phyloP scores from a whole-genome alignment of 1,284 basidiomycete species.

The Cryptococcus neoformans region DNA sequence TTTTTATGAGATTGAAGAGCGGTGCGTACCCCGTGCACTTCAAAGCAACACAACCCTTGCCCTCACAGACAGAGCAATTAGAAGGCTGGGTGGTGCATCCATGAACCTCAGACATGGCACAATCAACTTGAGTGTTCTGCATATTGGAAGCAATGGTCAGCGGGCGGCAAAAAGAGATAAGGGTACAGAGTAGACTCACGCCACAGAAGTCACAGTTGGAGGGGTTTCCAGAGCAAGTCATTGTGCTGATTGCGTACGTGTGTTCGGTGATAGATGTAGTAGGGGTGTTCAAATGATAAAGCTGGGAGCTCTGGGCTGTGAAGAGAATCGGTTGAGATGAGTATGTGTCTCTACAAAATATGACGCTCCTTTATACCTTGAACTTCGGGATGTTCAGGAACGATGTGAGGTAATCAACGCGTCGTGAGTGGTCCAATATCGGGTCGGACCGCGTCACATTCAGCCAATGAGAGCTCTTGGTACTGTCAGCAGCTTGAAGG shows the following conservation, averaged over 20 bases:
- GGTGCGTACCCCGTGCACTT: slow-evolving; percentile 44
- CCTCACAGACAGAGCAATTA: slow-evolving; percentile 37
- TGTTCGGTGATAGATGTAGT: not conserved
- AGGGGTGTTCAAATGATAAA: not conserved
- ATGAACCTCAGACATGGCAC: slow-evolving; percentile 39
- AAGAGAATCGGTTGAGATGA: not conserved
- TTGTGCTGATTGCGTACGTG: slow-evolving; percentile 6
- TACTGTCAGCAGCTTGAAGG: not conserved
- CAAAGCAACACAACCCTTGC: slow-evolving; percentile 39
- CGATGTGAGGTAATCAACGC: not conserved
- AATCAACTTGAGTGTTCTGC: slow-evolving; percentile 24
- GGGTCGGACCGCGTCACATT: not conserved
- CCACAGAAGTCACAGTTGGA: slow-evolving; percentile 44
- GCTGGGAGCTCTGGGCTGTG: not conserved
- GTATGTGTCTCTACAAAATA: not conserved
- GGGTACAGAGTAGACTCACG: slow-evolving; percentile 18
- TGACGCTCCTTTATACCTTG: not conserved
- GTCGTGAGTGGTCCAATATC: not conserved
- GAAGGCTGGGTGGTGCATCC: slow-evolving; percentile 42
- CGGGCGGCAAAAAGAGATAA: not conserved
- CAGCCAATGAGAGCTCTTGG: not conserved
- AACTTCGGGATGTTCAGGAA: not conserved
- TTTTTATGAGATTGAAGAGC: not conserved
- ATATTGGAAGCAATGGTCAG: not conserved
- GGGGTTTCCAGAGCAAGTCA: slow-evolving; percentile 45